These are phyloP conservation scores for Apiospora malaysiana DNA, from an alignment of 2,329 filamentous ascomycete genomes.

Conservation along the genomic window DNA sequence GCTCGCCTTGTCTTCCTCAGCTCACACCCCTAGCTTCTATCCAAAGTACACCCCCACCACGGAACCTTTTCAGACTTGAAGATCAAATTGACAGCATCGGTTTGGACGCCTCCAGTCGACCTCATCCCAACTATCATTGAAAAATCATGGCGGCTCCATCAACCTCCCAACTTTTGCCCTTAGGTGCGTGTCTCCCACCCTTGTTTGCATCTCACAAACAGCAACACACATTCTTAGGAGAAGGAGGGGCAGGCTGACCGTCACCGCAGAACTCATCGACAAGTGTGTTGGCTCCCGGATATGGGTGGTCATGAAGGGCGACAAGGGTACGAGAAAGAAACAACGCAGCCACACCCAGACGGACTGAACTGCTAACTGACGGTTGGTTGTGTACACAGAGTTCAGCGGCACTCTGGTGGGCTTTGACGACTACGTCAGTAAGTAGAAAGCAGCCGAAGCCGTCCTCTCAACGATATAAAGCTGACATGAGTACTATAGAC, in stretches of 20 bases:
- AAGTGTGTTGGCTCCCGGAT: slow-evolving; percentile 98
- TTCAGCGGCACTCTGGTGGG: slow-evolving; percentile 94
- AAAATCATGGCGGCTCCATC: slow-evolving; percentile 25
- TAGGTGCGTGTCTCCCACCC: slow-evolving; percentile 21
- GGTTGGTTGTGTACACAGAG: slow-evolving; percentile 59
- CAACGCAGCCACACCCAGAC: background rate
- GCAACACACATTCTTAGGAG: background rate
- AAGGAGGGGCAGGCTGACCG: slow-evolving; percentile 7
- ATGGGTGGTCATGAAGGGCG: slow-evolving; percentile 99
- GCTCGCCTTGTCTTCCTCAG: slow-evolving; percentile 3
- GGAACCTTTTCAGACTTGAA: slow-evolving; percentile 13
- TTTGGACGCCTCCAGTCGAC: slow-evolving; percentile 1
- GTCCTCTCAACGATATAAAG: slow-evolving; percentile 12
- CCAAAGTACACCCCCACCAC: slow-evolving; percentile 15
- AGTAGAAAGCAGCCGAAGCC: slow-evolving; percentile 52
- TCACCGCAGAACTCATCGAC: slow-evolving; percentile 84
- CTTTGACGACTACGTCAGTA: slow-evolving; percentile 99
- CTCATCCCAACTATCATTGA: background rate
- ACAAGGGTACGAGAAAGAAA: slow-evolving; percentile 73
- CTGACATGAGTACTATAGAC: slow-evolving; percentile 59
- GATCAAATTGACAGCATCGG: background rate
- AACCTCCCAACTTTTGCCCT: slow-evolving; percentile 24
- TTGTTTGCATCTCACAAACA: background rate
- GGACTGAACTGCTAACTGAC: background rate
- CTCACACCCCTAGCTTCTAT: slow-evolving; percentile 11